Conservation (phyloP, 208 protist species). For the Phytomonas serpens region DNA sequence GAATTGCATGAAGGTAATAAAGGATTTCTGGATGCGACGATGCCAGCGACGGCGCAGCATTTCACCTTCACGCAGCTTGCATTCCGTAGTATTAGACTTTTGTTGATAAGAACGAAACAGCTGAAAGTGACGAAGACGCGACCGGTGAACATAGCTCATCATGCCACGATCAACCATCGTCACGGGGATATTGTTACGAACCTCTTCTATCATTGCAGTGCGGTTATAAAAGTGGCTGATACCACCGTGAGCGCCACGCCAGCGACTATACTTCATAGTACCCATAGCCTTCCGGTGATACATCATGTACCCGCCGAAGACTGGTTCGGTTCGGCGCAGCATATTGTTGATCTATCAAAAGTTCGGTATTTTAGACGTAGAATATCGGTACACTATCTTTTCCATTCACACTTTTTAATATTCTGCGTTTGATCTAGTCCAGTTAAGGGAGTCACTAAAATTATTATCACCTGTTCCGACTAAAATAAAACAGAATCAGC, state of each 20-base stretch:
- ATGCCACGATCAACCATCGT: conserved; percentile 74
- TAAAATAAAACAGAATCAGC: background rate
- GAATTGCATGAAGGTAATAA: conserved; percentile 88
- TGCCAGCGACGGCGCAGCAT: conserved; percentile 83
- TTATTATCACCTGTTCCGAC: background rate
- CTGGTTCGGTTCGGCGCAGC: conserved; percentile 30
- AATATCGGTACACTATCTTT: background rate
- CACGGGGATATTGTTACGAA: conserved; percentile 57
- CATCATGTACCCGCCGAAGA: conserved; percentile 76
- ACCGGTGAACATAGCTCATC: conserved; percentile 86
- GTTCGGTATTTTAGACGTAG: conserved; percentile 6
- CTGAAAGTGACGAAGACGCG: conserved; percentile 77
- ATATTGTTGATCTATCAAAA: conserved; percentile 18
- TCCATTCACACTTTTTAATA: background rate
- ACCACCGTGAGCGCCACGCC: conserved; percentile 66
- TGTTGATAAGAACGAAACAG: conserved; percentile 87
- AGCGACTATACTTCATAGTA: conserved; percentile 80
- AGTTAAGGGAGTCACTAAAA: background rate
- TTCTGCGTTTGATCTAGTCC: background rate
- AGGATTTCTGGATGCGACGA: conserved; percentile 75
- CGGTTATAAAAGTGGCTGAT: conserved; percentile 83
- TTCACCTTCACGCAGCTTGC: conserved; percentile 76
- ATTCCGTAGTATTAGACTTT: conserved; percentile 80
- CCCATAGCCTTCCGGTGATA: conserved; percentile 85
- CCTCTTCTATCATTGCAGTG: conserved; percentile 76